Percentiles rank a stretch among this genome's conserved stretches.
Evolutionary conservation across 495 filamentous ascomycete genomes (phyloP).

Genomic region (Podospora pseudocomata): DNA sequence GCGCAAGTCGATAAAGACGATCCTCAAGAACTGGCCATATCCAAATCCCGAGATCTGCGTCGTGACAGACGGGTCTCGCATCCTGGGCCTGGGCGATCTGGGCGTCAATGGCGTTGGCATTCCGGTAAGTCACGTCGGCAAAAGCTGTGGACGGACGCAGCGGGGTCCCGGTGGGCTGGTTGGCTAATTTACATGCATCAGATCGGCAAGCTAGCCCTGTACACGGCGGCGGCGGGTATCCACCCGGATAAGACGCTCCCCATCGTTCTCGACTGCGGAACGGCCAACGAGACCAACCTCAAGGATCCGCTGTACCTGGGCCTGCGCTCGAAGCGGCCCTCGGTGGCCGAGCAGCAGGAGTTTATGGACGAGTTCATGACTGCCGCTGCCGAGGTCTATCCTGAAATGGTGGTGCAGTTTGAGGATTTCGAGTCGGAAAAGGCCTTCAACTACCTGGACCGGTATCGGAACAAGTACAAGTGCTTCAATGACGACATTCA

Average conservation of each 20-base stretch:
- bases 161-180: slow-evolving; percentile 18
- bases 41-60: slow-evolving; percentile 88
- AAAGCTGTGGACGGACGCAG: not conserved
- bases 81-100: slow-evolving; percentile 92
- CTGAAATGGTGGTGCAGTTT: slow-evolving; percentile 93
- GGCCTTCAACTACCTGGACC: slow-evolving; percentile 88
- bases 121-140: slow-evolving; percentile 60
- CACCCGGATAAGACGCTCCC: slow-evolving; percentile 88
- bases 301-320: slow-evolving; percentile 95
- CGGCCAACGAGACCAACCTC: slow-evolving; percentile 80
- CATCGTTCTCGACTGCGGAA: slow-evolving; percentile 87
- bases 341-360: slow-evolving; percentile 76
- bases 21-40: slow-evolving; percentile 88
- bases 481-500: slow-evolving; percentile 99
- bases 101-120: slow-evolving; percentile 98
- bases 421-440: slow-evolving; percentile 94
- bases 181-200: slow-evolving; percentile 33
- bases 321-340: slow-evolving; percentile 74
- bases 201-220: slow-evolving; percentile 85
- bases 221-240: slow-evolving; percentile 95
- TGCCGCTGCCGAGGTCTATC: slow-evolving; percentile 81
- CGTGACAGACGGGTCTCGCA: slow-evolving; percentile 94
- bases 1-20: slow-evolving; percentile 73
- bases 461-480: slow-evolving; percentile 81
- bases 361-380: slow-evolving; percentile 98